These are phyloP conservation scores for Ogataea nitratoaversa DNA, from an alignment of 805 yeast genomes.

Conservation along the genomic window DNA sequence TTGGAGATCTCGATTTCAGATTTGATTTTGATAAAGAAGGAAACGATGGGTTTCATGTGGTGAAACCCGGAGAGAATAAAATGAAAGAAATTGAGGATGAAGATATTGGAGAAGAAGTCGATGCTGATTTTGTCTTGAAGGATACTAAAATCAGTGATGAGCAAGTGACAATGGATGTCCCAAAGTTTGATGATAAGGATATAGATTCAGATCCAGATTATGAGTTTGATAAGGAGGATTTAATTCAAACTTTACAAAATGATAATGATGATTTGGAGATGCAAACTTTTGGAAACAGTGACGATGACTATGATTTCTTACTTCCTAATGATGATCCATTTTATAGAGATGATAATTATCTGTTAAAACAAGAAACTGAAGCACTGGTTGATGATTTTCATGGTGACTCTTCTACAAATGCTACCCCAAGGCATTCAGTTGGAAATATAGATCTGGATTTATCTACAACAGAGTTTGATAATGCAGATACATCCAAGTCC, in stretches of 20 bases:
- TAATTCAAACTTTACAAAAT: conserved; percentile 34
- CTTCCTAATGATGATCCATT: conserved; percentile 25
- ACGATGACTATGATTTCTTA: conserved; percentile 30
- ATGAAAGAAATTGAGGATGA: conserved; percentile 38
- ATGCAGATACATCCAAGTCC: background rate
- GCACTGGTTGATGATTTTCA: conserved; percentile 39
- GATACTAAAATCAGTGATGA: conserved; percentile 27
- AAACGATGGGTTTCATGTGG: conserved; percentile 27
- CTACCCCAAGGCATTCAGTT: conserved; percentile 31
- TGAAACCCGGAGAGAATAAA: conserved; percentile 10
- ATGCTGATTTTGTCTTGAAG: conserved; percentile 9
- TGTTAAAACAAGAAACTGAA: conserved; percentile 39
- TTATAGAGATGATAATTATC: conserved; percentile 46
- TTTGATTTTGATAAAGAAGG: conserved; percentile 37
- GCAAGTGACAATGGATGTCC: conserved; percentile 40
- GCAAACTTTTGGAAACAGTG: conserved; percentile 31
- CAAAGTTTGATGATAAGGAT: conserved; percentile 43
- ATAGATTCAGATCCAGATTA: conserved; percentile 60
- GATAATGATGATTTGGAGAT: conserved; percentile 37
- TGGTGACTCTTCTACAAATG: conserved; percentile 24
- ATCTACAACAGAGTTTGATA: conserved; percentile 1
- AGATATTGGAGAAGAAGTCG: conserved; percentile 58
- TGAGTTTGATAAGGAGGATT: conserved; percentile 48
- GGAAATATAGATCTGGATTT: conserved; percentile 13
- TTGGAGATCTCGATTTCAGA: conserved; percentile 32